phyloP scores from a whole-genome alignment of 371 early-diverging fungal genomes.

The Lichtheimia hyalospora region DNA sequence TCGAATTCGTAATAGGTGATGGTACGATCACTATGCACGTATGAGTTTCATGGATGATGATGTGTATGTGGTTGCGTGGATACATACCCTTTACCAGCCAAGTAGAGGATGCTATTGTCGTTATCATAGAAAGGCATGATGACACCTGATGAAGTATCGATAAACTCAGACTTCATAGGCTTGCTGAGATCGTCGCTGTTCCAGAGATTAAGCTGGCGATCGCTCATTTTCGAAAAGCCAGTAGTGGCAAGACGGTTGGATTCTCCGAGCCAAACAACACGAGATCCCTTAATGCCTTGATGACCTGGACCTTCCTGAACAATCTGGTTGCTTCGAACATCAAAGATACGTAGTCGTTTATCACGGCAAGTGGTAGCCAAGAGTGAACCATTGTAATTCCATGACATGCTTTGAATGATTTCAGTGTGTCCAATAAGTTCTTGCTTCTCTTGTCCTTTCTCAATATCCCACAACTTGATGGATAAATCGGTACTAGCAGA shows the following conservation, averaged over 20 bases:
- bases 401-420: constrained; percentile 87
- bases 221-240: constrained; percentile 91
- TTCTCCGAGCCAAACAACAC: constrained; percentile 91
- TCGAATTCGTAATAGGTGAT: constrained; percentile 97
- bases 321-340: constrained; percentile 84
- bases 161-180: constrained; percentile 75
- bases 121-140: constrained; percentile 95
- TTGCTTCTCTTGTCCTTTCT: constrained; percentile 83
- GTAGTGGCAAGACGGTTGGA: constrained; percentile 85
- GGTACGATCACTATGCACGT: constrained; percentile 84
- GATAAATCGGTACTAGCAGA: constrained; percentile 91
- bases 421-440: constrained; percentile 92
- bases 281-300: constrained; percentile 94
- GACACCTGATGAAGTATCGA: constrained; percentile 95
- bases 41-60: not conserved
- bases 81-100: constrained; percentile 89
- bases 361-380: constrained; percentile 95
- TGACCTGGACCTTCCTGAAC: constrained; percentile 85
- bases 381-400: constrained; percentile 87
- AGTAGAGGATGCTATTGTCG: constrained; percentile 87
- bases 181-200: constrained; percentile 70
- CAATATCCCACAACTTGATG: constrained; percentile 96
- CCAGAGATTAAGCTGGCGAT: constrained; percentile 93
- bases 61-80: not conserved
- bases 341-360: constrained; percentile 93